Base-by-base conservation (phyloP, 106 monocot genomes). In the Dioscorea alata region DNA sequence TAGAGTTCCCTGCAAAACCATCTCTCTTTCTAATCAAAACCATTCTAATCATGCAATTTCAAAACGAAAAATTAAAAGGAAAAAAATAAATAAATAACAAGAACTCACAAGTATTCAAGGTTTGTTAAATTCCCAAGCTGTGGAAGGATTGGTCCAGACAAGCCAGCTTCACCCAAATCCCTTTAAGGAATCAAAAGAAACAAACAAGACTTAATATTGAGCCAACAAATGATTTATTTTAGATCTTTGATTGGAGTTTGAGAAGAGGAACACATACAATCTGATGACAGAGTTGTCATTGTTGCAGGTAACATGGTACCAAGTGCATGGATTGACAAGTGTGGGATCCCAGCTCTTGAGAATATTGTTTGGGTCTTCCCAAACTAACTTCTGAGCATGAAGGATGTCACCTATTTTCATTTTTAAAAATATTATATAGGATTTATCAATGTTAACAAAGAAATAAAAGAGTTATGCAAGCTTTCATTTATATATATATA, bases 271-370 rank as follows among this genome's bases (percentile, higher is more conserved):
- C 6, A 35, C 33, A 33, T 4, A 35, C 65, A 66, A 18, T 13
- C 65, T 9, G 49, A 66, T 49, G 52, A 67, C 67, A 5, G 13
- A 23, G 50, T 67, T 53, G 4, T 24, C 6, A 13, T 50, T 23
- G 67, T 67, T 9, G 50, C 67, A 67, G 25, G 67, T 67, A 12
- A 67, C 67, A 18, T 67, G 67, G 52, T 52, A 67, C 67, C 67
- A 67, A 23, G 67, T 67, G 52, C 50, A 67, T 14, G 67, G 67
- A 13, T 67, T 67, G 21, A 67, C 67, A 23, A 67, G 50, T 8
- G 67, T 67, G 13, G 67, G 50, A 18, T 67, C 67, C 67, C 65
- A 65, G 65, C 65, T 65, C 19, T 48, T 17, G 14, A 65, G 34
- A 17, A 65, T 48, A 13, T 65, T 35, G 48, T 42, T 65, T 35